A percentile compares a stretch with the other conserved stretches of the same genome.
Conservation (phyloP, 352 stramenopile genomes). For the Blastocystis sp. region DNA sequence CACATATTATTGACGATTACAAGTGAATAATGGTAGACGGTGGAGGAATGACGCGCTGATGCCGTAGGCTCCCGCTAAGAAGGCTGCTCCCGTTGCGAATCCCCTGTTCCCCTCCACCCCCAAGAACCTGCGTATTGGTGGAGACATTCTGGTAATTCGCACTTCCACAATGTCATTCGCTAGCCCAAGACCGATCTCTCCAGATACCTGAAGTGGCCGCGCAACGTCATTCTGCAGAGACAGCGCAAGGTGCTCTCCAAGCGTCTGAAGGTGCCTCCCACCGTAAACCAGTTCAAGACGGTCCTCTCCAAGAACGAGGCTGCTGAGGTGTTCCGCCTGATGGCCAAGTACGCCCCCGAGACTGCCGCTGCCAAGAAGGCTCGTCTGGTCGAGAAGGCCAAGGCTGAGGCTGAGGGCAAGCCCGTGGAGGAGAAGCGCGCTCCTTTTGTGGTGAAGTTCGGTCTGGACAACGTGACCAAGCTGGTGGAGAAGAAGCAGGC, state of each 20-base stretch:
- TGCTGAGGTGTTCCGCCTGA: slow-evolving; percentile 91
- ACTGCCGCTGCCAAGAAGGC: slow-evolving; percentile 74
- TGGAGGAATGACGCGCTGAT: not conserved
- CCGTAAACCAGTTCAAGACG: slow-evolving; percentile 98
- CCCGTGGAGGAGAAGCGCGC: slow-evolving; percentile 75
- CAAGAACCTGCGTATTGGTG: slow-evolving; percentile 48
- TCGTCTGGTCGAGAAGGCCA: slow-evolving; percentile 90
- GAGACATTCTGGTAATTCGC: slow-evolving; percentile 29
- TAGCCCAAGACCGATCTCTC: slow-evolving; percentile 83
- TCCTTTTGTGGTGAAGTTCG: slow-evolving; percentile 89
- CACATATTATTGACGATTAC: not conserved
- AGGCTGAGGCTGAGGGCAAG: slow-evolving; percentile 83
- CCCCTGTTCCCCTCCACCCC: slow-evolving; percentile 43
- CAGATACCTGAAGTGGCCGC: slow-evolving; percentile 96
- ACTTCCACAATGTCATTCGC: not conserved
- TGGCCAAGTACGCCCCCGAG: slow-evolving; percentile 97
- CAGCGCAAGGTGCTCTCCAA: slow-evolving; percentile 96
- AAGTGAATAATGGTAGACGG: not conserved
- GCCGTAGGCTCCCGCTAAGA: slow-evolving; percentile 50
- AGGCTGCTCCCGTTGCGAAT: slow-evolving; percentile 47
- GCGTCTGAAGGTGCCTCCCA: slow-evolving; percentile 95
- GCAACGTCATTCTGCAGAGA: slow-evolving; percentile 96
- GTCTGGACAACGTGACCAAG: slow-evolving; percentile 86
- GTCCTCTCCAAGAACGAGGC: slow-evolving; percentile 94
- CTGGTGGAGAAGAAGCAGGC: no score